These are phyloP conservation scores for Cercospora canescens DNA, from an alignment of 2,329 filamentous ascomycete genomes.

Conservation along the genomic window DNA sequence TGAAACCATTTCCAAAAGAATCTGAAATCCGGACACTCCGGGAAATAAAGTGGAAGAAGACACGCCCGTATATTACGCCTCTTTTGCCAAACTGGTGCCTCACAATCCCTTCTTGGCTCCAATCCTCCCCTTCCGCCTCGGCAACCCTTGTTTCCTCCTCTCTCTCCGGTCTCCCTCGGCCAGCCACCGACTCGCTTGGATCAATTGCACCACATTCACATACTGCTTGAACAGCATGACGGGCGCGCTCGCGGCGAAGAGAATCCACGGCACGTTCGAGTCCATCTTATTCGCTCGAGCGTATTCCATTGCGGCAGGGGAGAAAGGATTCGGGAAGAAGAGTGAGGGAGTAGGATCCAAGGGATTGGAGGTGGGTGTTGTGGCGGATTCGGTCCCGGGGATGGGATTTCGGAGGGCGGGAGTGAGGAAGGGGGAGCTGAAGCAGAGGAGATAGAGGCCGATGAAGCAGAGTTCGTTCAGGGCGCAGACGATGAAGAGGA, in stretches of 20 bases:
- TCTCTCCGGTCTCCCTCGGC: constrained; percentile 74
- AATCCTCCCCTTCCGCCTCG: constrained; percentile 9
- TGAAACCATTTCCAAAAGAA: neutral
- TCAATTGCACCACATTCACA: constrained; percentile 90
- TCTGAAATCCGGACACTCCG: neutral
- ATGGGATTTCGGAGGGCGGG: constrained; percentile 66
- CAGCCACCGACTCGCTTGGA: constrained; percentile 89
- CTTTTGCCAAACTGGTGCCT: neutral
- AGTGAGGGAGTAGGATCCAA: constrained; percentile 58
- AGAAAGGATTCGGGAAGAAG: constrained; percentile 83
- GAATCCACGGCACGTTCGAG: constrained; percentile 68
- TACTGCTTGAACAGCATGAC: constrained; percentile 90
- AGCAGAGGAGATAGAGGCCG: constrained; percentile 93
- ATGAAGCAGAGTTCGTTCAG: constrained; percentile 98
- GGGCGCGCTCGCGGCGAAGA: constrained; percentile 77
- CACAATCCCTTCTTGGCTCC: constrained; percentile 11
- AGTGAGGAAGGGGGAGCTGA: constrained; percentile 85
- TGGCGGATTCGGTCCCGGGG: neutral
- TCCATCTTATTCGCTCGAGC: constrained; percentile 83
- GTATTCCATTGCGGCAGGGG: constrained; percentile 86
- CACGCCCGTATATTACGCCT: neutral
- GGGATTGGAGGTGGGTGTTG: constrained; percentile 43
- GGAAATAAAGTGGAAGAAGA: neutral
- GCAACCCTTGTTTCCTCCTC: constrained; percentile 29
- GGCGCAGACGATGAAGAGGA: constrained; percentile 86